These are phyloP conservation scores for Cutaneotrichosporon curvatum DNA, from an alignment of 1,284 basidiomycete genomes.

Conservation along the genomic window DNA sequence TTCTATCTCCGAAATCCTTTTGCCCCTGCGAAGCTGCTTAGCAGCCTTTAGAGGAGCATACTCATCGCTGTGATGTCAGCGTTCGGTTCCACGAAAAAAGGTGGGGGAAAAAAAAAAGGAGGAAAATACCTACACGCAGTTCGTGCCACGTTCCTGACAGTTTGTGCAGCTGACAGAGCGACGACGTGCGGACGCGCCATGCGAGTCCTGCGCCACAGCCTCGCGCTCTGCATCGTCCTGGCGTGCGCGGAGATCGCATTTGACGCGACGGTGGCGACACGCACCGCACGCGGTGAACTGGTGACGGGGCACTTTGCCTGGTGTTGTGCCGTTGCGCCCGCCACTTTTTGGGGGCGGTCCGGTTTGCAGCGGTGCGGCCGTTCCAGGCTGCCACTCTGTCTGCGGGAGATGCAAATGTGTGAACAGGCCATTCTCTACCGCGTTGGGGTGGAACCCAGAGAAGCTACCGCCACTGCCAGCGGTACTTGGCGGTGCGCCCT, in stretches of 20 bases:
- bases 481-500: background rate
- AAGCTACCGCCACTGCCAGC: background rate
- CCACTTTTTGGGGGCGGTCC: background rate
- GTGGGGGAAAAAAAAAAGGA: background rate
- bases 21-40: slow-evolving; percentile 71
- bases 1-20: slow-evolving; percentile 73
- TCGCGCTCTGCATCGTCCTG: slow-evolving; percentile 30
- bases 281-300: slow-evolving; percentile 84
- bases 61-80: slow-evolving; percentile 56
- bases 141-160: slow-evolving; percentile 73
- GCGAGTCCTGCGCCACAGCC: slow-evolving; percentile 7
- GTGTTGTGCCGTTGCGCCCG: slow-evolving; percentile 1
- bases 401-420: slow-evolving; percentile 1
- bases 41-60: slow-evolving; percentile 80
- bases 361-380: background rate
- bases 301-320: slow-evolving; percentile 59
- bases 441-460: background rate
- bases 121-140: slow-evolving; percentile 63
- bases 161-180: slow-evolving; percentile 61
- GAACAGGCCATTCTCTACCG: background rate
- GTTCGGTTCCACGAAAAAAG: too few relatives aligned
- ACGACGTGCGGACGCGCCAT: slow-evolving; percentile 3
- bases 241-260: slow-evolving; percentile 42
- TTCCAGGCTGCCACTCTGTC: slow-evolving; percentile 3
- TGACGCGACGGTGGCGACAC: slow-evolving; percentile 68